A percentile compares a stretch with the other conserved stretches of the same genome.
Evolutionary conservation across 495 filamentous ascomycete species (phyloP).

Genomic region (Entonaema liquescens): DNA sequence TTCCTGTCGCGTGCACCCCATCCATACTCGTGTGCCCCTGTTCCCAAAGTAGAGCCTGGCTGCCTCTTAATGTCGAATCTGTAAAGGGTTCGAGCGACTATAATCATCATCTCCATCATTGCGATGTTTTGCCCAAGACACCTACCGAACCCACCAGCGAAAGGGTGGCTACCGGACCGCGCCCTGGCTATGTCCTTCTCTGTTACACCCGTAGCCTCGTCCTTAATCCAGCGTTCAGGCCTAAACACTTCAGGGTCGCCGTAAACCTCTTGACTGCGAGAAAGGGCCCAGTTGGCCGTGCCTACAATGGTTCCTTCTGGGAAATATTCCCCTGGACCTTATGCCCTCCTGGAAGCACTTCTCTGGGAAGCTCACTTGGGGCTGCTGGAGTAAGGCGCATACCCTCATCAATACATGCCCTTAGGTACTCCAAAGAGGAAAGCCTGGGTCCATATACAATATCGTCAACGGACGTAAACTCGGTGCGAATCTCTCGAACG

Average conservation of each 20-base stretch:
- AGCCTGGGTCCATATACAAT: constrained; percentile 50
- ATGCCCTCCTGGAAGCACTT: constrained; percentile 63
- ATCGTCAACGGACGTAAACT: constrained; percentile 55
- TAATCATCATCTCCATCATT: constrained; percentile 41
- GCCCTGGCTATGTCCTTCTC: constrained; percentile 16
- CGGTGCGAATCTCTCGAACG: constrained; percentile 53
- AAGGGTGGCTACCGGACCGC: constrained; percentile 27
- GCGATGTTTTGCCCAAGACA: constrained; percentile 47
- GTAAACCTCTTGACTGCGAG: constrained; percentile 59
- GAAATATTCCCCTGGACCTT: constrained; percentile 61
- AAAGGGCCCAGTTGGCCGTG: constrained; percentile 62
- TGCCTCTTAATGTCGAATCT: constrained; percentile 19
- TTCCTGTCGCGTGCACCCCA: constrained; percentile 15
- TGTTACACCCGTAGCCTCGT: constrained; percentile 4
- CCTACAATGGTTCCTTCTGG: constrained; percentile 64
- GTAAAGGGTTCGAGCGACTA: constrained; percentile 35
- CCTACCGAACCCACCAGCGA: constrained; percentile 36
- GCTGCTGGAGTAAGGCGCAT: constrained; percentile 67
- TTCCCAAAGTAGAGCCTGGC: constrained; percentile 22
- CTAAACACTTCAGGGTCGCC: constrained; percentile 50
- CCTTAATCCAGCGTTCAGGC: constrained; percentile 61
- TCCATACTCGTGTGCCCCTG: constrained; percentile 5
- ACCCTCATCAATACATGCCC: constrained; percentile 70
- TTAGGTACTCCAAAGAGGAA: constrained; percentile 60
- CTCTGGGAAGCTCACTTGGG: constrained; percentile 62